phyloP scores from a whole-genome alignment of 495 filamentous ascomycete species.

The Hypoxylon lienhwacheense region DNA sequence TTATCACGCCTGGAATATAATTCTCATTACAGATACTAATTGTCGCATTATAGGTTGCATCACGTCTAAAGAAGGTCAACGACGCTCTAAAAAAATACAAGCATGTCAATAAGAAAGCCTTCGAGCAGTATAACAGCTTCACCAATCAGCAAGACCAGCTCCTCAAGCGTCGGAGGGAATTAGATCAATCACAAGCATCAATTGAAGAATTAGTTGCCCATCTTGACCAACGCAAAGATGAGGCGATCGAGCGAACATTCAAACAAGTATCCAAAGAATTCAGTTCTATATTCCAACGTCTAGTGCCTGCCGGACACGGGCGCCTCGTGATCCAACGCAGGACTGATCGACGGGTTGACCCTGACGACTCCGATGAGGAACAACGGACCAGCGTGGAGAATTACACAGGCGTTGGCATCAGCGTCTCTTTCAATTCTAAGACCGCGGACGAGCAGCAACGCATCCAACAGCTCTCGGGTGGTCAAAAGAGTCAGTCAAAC shows the following conservation, averaged over 20 bases:
- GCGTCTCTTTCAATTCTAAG: conserved; percentile 97
- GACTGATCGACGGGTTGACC: conserved; percentile 66
- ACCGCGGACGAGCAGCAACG: conserved; percentile 93
- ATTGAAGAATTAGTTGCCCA: conserved; percentile 91
- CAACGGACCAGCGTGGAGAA: conserved; percentile 79
- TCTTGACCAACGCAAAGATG: conserved; percentile 93
- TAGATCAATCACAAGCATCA: conserved; percentile 76
- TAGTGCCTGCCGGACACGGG: conserved; percentile 91
- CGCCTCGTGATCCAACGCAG: conserved; percentile 91
- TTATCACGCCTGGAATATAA: background rate
- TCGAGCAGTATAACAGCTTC: conserved; percentile 98
- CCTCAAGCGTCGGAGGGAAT: conserved; percentile 76
- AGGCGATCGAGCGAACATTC: conserved; percentile 95
- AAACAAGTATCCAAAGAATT: conserved; percentile 96
- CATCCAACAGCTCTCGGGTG: conserved; percentile 94
- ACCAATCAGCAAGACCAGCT: conserved; percentile 86
- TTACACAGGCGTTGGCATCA: conserved; percentile 97
- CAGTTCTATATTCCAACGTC: conserved; percentile 85
- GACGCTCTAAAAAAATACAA: conserved; percentile 93
- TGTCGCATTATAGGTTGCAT: conserved; percentile 63
- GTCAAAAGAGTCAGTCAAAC: conserved; percentile 81
- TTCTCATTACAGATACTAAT: conserved; percentile 7
- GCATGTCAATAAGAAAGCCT: conserved; percentile 98
- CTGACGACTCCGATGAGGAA: conserved; percentile 71
- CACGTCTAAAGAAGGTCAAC: conserved; percentile 88